A percentile compares a stretch with the other conserved stretches of the same genome.
Conservation (phyloP, 1,284 basidiomycete genomes). For the Cronartium ribicola region DNA sequence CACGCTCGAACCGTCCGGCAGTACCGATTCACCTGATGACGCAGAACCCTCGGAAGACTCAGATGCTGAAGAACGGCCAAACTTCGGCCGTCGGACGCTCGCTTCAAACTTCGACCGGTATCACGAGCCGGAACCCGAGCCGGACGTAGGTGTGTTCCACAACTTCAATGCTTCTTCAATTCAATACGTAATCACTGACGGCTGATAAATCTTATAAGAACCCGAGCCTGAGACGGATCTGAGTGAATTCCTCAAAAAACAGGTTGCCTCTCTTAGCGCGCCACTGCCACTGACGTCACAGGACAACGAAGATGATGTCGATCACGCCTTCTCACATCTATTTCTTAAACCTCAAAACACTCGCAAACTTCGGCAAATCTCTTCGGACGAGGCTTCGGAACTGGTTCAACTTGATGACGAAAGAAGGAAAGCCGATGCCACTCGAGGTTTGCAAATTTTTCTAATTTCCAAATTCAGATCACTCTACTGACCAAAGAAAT, state of each 20-base stretch:
- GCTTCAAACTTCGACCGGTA: conserved; percentile 23
- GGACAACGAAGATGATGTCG: conserved; percentile 20
- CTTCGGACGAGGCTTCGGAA: neutral
- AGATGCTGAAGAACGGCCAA: neutral
- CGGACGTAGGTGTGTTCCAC: conserved; percentile 25
- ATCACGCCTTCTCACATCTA: conserved; percentile 28
- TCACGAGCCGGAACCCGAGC: conserved; percentile 38
- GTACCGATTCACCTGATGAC: neutral
- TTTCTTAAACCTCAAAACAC: conserved; percentile 11
- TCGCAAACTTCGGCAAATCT: conserved; percentile 18
- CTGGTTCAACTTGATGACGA: conserved; percentile 30
- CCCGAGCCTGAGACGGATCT: conserved; percentile 38
- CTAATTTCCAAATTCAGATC: neutral
- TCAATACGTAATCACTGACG: neutral
- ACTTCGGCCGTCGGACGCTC: conserved; percentile 7
- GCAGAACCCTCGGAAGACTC: neutral
- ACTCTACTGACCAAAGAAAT: neutral
- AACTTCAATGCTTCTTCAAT: conserved; percentile 5
- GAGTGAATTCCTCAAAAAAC: conserved; percentile 30
- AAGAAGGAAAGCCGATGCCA: conserved; percentile 34
- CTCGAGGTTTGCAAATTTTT: conserved; percentile 12
- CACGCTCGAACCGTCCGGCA: neutral
- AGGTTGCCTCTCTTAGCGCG: neutral
- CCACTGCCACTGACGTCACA: neutral
- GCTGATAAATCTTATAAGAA: neutral